Percentiles rank a stretch among this genome's conserved stretches.
Evolutionary conservation across 179 eudicot genomes (phyloP).

Genomic region (Monotropa hypopitys): DNA sequence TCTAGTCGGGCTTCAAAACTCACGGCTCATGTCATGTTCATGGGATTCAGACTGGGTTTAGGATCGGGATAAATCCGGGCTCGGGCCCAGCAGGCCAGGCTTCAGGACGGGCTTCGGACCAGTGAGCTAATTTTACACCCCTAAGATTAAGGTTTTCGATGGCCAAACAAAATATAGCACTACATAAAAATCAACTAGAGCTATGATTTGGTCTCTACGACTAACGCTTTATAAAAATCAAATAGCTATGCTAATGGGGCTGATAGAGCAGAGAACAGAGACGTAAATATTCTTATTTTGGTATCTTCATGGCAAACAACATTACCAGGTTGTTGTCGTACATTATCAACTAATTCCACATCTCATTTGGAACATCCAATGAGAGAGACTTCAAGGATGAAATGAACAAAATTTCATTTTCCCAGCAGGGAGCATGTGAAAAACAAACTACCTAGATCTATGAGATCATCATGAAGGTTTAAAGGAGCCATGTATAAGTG

Average conservation of each 20-base stretch:
- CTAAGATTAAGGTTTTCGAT: background rate
- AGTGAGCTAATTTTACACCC: too few species aligned
- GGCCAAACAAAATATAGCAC: background rate
- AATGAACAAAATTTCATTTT: background rate
- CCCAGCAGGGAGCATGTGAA: background rate
- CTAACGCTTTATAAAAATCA: background rate
- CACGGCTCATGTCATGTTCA: too few species aligned
- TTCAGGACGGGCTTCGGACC: too few species aligned
- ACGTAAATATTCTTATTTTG: background rate
- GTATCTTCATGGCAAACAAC: background rate
- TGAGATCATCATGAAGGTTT: background rate
- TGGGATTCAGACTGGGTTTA: too few species aligned
- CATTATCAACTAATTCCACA: background rate
- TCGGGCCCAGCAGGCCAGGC: too few species aligned
- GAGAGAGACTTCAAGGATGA: background rate
- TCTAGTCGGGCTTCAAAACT: too few species aligned
- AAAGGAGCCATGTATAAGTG: background rate
- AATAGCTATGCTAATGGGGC: background rate
- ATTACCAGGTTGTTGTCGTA: background rate
- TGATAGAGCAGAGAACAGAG: background rate
- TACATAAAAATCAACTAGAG: background rate
- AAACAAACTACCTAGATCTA: background rate
- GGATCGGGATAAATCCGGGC: too few species aligned
- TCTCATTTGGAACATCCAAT: background rate
- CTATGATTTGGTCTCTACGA: background rate